These are phyloP conservation scores for Aspergillus homomorphus DNA, from an alignment of 495 filamentous ascomycete genomes.

Conservation along the genomic window DNA sequence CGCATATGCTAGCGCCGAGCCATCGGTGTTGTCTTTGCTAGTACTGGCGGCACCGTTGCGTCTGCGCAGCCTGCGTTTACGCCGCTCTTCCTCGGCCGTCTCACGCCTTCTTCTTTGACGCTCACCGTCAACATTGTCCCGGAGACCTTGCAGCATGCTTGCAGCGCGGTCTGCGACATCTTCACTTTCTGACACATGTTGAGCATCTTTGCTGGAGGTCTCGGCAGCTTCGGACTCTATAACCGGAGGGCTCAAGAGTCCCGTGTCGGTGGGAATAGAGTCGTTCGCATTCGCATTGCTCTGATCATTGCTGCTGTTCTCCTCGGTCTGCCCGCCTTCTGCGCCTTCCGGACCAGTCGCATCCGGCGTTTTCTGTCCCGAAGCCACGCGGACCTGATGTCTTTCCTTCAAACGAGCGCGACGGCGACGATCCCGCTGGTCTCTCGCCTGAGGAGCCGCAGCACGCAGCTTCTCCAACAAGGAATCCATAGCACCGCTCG, in stretches of 20 bases:
- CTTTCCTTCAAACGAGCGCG: slow-evolving; percentile 83
- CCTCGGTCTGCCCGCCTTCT: slow-evolving; percentile 23
- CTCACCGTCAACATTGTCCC: slow-evolving; percentile 58
- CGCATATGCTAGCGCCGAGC: slow-evolving; percentile 31
- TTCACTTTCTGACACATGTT: slow-evolving; percentile 55
- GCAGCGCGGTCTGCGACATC: slow-evolving; percentile 83
- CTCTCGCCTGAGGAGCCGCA: slow-evolving; percentile 82
- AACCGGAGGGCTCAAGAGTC: slow-evolving; percentile 38
- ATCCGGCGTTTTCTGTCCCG: slow-evolving; percentile 80
- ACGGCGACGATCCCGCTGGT: slow-evolving; percentile 82
- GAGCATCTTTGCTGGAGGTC: slow-evolving; percentile 33
- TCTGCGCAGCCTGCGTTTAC: slow-evolving; percentile 56
- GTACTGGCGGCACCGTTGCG: slow-evolving; percentile 46
- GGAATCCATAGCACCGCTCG: slow-evolving; percentile 91
- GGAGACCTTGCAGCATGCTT: slow-evolving; percentile 74
- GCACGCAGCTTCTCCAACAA: slow-evolving; percentile 94
- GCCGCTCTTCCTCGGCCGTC: slow-evolving; percentile 68
- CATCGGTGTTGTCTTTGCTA: slow-evolving; percentile 48
- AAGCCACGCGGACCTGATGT: slow-evolving; percentile 89
- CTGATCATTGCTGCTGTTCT: slow-evolving; percentile 24
- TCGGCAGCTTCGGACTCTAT: slow-evolving; percentile 38
- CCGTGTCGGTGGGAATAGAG: slow-evolving; percentile 28
- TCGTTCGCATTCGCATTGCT: slow-evolving; percentile 23
- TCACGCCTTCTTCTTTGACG: slow-evolving; percentile 61
- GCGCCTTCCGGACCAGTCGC: slow-evolving; percentile 45